These are phyloP conservation scores for Pythium diclinum DNA, from an alignment of 352 stramenopile genomes.

Conservation along the genomic window DNA sequence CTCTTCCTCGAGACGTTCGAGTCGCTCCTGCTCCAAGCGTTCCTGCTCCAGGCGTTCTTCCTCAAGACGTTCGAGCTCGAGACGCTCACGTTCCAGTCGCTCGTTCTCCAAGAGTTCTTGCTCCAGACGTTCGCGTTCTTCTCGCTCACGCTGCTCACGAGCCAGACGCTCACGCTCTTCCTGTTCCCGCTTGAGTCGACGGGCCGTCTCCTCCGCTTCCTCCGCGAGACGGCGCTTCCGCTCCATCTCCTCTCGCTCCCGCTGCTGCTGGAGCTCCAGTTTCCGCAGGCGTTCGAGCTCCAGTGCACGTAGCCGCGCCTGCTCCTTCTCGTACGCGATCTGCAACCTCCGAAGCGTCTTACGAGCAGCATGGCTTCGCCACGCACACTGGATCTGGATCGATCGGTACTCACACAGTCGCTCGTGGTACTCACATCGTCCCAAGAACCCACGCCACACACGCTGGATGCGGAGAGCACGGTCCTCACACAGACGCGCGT, in stretches of 20 bases:
- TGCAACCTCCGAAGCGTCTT: slow-evolving; percentile 32
- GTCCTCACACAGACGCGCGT: slow-evolving; percentile 30
- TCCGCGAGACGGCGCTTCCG: slow-evolving; percentile 14
- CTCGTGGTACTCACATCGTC: slow-evolving; percentile 31
- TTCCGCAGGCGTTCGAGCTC: slow-evolving; percentile 37
- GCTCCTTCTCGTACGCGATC: slow-evolving; percentile 30
- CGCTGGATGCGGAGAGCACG: slow-evolving; percentile 54
- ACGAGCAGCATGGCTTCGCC: slow-evolving; percentile 37
- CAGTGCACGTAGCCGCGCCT: slow-evolving; percentile 24
- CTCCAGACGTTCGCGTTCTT: slow-evolving; percentile 26
- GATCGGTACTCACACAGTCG: slow-evolving; percentile 42
- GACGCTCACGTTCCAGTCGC: neutral
- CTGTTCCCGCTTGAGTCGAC: slow-evolving; percentile 29
- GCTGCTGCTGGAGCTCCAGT: slow-evolving; percentile 32
- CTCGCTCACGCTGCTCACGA: slow-evolving; percentile 37
- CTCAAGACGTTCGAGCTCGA: neutral
- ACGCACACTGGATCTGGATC: slow-evolving; percentile 40
- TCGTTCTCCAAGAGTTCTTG: neutral
- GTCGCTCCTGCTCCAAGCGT: neutral
- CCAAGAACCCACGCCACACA: slow-evolving; percentile 39
- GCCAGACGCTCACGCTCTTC: slow-evolving; percentile 13
- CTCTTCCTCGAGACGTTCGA: slow-evolving; percentile 15
- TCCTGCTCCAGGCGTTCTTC: slow-evolving; percentile 3
- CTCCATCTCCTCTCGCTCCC: slow-evolving; percentile 36
- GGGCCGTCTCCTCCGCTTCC: slow-evolving; percentile 15